These are phyloP conservation scores for Malbranchea cinnamomea DNA, from an alignment of 2,329 filamentous ascomycete genomes.

Conservation along the genomic window DNA sequence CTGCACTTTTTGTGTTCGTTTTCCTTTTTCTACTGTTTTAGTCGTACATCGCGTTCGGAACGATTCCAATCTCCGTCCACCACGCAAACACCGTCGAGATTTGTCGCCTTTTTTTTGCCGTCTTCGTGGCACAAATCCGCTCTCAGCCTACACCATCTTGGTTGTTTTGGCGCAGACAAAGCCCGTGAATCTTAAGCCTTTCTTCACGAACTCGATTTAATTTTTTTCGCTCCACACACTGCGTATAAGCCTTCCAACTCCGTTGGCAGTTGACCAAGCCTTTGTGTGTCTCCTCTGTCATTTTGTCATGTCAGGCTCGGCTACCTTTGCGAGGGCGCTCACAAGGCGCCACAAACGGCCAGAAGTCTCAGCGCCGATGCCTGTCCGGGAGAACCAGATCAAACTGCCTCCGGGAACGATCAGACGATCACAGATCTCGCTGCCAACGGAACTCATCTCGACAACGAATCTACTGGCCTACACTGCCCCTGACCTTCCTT, in stretches of 20 bases:
- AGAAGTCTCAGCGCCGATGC: slow-evolving; percentile 30
- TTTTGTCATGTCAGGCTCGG: slow-evolving; percentile 18
- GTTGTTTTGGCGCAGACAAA: too few relatives aligned
- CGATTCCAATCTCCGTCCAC: too few relatives aligned
- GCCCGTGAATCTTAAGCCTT: too few relatives aligned
- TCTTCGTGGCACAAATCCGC: too few relatives aligned
- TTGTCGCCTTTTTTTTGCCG: too few relatives aligned
- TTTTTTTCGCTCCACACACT: slow-evolving; percentile 1
- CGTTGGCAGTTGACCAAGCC: not conserved
- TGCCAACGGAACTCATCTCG: slow-evolving; percentile 71
- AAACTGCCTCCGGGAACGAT: slow-evolving; percentile 31
- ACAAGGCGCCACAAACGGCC: slow-evolving; percentile 33
- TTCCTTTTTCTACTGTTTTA: too few relatives aligned
- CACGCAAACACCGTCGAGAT: too few relatives aligned
- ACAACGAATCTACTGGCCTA: slow-evolving; percentile 95
- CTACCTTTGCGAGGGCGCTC: slow-evolving; percentile 30
- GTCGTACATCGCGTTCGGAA: too few relatives aligned
- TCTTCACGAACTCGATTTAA: too few relatives aligned
- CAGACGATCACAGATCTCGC: slow-evolving; percentile 52
- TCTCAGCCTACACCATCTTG: too few relatives aligned
- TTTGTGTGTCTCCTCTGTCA: not conserved
- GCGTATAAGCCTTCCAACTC: not conserved
- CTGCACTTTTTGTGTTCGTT: not conserved
- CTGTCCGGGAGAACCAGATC: slow-evolving; percentile 29
- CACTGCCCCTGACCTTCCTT: slow-evolving; percentile 70